Evolutionary conservation across 108 stramenopile species (phyloP), one percentile per base, ranked within the genome.

Genomic region (Cyclostephanos invisitatus): DNA sequence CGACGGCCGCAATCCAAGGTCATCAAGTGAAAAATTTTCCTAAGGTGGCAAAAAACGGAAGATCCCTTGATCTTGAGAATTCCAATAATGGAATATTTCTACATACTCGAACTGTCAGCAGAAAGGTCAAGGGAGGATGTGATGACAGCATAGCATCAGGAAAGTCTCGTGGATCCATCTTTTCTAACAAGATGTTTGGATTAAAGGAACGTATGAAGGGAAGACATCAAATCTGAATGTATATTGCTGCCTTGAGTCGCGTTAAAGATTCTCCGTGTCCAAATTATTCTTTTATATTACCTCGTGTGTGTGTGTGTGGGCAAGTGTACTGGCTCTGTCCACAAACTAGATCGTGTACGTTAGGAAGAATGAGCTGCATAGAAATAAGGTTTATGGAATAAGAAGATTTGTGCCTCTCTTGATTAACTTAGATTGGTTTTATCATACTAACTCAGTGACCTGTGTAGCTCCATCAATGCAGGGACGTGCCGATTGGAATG

Each of bases 21-120:
- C 64, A 32, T 11, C 48, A 44, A 29, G 28, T 40, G 9, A 53
- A 38, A 59, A 66, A 42, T 58, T 28, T 40, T 27, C 15, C 60
- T n/a, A 28, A 27, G 5, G 27, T 29, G 58, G 70, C 70, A 78
- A 78, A 78, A 78, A 78, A 78, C 77, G 65, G 17, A 11, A 67
- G 59, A 55, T 48, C 42, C 70, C 50, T 78, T 67, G 70, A 72
- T 49, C 66, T 67, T 38, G 77, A 76, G 55, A 76, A 69, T 69
- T 15, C 58, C 10, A 66, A 48, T 36, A 72, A 78, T 67, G 70
- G 69, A 62, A 51, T 67, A 53, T 67, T 66, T 60, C 65, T 57
- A 54, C 48, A 64, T 66, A 55, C 8, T 40, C 40, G 11, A 40
- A 11, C 40, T 40, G 40, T 67, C 27, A 7, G 7, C 18, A 65